Percentiles rank a stretch among this genome's conserved stretches.
Evolutionary conservation across 768 basidiomycete genomes (phyloP).

Genomic region (Phanerochaete sordida): DNA sequence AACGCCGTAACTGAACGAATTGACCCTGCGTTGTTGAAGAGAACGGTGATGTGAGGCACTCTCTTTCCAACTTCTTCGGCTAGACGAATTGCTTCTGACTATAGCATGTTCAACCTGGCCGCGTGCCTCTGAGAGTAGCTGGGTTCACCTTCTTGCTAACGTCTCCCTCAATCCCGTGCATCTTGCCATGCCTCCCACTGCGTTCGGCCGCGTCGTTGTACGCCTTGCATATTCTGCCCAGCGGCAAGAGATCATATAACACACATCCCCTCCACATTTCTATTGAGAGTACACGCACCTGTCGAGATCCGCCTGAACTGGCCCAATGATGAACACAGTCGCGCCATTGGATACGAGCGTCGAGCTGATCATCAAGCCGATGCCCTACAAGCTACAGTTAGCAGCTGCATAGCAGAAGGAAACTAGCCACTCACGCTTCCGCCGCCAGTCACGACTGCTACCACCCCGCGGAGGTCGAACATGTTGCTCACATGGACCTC

Average conservation of each 20-base stretch:
- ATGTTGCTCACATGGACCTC: conserved; percentile 33
- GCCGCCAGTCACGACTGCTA: conserved; percentile 44
- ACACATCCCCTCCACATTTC: too few relatives aligned
- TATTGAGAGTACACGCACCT: conserved; percentile 24
- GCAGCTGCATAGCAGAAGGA: neutral
- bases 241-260: neutral
- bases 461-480: conserved; percentile 42
- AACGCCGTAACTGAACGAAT: neutral
- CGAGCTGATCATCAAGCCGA: conserved; percentile 48
- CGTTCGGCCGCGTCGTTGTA: conserved; percentile 37
- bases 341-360: conserved; percentile 47
- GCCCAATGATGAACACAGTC: conserved; percentile 46
- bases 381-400: conserved; percentile 30
- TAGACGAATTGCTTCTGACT: conserved; percentile 43
- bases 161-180: conserved; percentile 41
- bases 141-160: conserved; percentile 35
- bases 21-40: conserved; percentile 49
- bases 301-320: conserved; percentile 38
- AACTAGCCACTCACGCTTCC: conserved; percentile 31
- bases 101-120: neutral
- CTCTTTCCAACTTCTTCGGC: conserved; percentile 36
- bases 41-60: conserved; percentile 38
- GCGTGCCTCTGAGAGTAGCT: too few relatives aligned
- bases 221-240: conserved; percentile 6
- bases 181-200: conserved; percentile 28